phyloP scores from a whole-genome alignment of 495 filamentous ascomycete species.

The Lepidopterella palustris region DNA sequence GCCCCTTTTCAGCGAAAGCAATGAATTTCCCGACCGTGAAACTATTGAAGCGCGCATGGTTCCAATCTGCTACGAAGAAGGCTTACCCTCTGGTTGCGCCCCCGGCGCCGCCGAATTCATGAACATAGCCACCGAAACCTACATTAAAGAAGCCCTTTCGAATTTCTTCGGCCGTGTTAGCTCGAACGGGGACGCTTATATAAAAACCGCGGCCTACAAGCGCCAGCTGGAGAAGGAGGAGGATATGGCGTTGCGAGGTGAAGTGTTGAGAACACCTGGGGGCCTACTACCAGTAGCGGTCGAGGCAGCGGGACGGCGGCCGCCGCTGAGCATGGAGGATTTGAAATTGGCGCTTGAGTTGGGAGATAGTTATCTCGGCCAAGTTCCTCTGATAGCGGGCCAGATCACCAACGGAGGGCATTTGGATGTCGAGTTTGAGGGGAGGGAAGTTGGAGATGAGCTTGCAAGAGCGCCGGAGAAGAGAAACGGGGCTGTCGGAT shows the following conservation, averaged over 20 bases:
- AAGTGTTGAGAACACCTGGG: constrained; percentile 58
- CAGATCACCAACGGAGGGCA: constrained; percentile 61
- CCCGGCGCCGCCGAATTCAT: constrained; percentile 75
- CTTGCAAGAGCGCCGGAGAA: constrained; percentile 7
- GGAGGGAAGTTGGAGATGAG: constrained; percentile 44
- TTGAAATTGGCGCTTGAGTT: constrained; percentile 68
- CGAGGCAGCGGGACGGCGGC: constrained; percentile 58
- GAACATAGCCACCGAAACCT: constrained; percentile 84
- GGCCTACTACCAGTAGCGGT: constrained; percentile 73
- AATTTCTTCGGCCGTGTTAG: constrained; percentile 71
- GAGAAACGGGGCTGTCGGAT: constrained; percentile 2
- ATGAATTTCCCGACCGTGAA: constrained; percentile 81
- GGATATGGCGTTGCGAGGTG: constrained; percentile 55
- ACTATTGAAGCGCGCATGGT: constrained; percentile 80
- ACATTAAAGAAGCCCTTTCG: constrained; percentile 80
- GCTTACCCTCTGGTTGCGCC: constrained; percentile 65
- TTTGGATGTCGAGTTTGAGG: constrained; percentile 68
- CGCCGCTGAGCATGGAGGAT: constrained; percentile 70
- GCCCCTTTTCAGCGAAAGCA: constrained; percentile 78
- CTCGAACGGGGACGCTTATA: constrained; percentile 68
- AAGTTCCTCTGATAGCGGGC: constrained; percentile 68
- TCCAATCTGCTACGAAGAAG: constrained; percentile 90
- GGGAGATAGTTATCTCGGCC: constrained; percentile 63
- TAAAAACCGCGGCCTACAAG: constrained; percentile 74
- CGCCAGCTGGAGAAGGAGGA: constrained; percentile 68